Evolutionary conservation across 1,284 basidiomycete genomes (phyloP).

Genomic region (Gymnopus androsaceus): DNA sequence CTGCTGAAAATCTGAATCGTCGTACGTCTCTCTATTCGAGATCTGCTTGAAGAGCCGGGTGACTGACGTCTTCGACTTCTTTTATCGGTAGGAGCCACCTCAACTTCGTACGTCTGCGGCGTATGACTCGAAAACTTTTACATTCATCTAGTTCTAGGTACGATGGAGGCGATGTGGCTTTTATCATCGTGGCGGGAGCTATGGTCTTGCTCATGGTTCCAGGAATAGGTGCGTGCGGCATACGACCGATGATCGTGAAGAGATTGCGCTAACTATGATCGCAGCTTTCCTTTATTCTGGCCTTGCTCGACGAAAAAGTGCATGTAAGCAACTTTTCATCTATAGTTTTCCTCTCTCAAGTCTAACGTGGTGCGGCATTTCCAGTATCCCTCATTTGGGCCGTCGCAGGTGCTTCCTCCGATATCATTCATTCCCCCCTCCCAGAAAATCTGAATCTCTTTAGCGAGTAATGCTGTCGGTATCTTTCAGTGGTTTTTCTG

Average conservation of each 20-base stretch:
- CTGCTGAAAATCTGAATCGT: too few species aligned
- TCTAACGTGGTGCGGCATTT: background rate
- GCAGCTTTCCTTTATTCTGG: slow-evolving; percentile 87
- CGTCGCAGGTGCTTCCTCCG: slow-evolving; percentile 37
- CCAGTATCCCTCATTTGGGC: slow-evolving; percentile 69
- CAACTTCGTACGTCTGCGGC: background rate
- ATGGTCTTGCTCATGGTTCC: slow-evolving; percentile 84
- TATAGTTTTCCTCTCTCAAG: background rate
- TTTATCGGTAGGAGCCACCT: background rate
- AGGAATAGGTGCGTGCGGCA: slow-evolving; percentile 54
- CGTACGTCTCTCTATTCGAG: background rate
- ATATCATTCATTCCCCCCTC: background rate
- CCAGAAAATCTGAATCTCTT: background rate
- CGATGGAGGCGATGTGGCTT: slow-evolving; percentile 74
- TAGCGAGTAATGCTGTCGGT: slow-evolving; percentile 71
- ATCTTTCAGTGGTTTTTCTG: slow-evolving; percentile 92
- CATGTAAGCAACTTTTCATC: slow-evolving; percentile 4
- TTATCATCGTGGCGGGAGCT: slow-evolving; percentile 77
- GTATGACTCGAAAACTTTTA: background rate
- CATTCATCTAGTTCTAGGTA: slow-evolving; percentile 38
- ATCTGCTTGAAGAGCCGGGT: too few species aligned
- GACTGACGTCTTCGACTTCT: background rate
- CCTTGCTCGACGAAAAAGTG: slow-evolving; percentile 61
- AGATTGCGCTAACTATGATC: slow-evolving; percentile 5
- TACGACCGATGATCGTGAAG: background rate